Conservation (phyloP, 768 basidiomycete genomes). For the Zangia roseola region DNA sequence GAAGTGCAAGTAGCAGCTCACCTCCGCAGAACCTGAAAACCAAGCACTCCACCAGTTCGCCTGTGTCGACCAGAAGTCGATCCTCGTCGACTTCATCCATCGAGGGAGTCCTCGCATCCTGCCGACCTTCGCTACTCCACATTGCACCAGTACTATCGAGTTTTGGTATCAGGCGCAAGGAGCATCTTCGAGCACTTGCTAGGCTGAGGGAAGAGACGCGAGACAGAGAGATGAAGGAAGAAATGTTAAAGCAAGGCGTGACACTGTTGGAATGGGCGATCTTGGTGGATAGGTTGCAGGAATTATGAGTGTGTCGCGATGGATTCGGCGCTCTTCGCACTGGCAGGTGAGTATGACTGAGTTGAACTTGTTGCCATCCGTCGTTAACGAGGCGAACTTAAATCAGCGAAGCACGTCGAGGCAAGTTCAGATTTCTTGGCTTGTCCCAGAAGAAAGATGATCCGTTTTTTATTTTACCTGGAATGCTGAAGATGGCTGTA, state of each 20-base stretch:
- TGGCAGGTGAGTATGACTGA: slow-evolving; percentile 1
- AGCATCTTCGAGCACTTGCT: slow-evolving; percentile 62
- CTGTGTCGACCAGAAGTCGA: slow-evolving; percentile 18
- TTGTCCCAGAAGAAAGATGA: background rate
- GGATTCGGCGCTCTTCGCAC: background rate
- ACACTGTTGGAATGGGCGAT: slow-evolving; percentile 81
- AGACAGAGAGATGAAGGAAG: slow-evolving; percentile 68
- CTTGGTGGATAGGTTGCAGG: slow-evolving; percentile 61
- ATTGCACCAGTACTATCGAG: slow-evolving; percentile 53
- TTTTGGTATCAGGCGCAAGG: slow-evolving; percentile 58
- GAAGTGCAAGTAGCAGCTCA: slow-evolving; percentile 20
- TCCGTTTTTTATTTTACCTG: too few relatives aligned
- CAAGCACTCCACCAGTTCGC: slow-evolving; percentile 11
- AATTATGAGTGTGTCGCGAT: slow-evolving; percentile 16
- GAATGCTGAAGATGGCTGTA: too few relatives aligned
- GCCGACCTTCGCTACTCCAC: slow-evolving; percentile 65
- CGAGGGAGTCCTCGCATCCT: slow-evolving; percentile 55
- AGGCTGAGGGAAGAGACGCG: slow-evolving; percentile 63
- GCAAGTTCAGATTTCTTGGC: background rate
- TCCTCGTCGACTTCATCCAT: slow-evolving; percentile 43
- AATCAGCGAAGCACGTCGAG: background rate
- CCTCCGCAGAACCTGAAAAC: slow-evolving; percentile 17
- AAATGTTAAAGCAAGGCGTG: slow-evolving; percentile 64
- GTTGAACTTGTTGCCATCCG: background rate
- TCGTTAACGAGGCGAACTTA: background rate